Conservation (phyloP, 108 stramenopile genomes). For the Fragilaria crotonensis region DNA sequence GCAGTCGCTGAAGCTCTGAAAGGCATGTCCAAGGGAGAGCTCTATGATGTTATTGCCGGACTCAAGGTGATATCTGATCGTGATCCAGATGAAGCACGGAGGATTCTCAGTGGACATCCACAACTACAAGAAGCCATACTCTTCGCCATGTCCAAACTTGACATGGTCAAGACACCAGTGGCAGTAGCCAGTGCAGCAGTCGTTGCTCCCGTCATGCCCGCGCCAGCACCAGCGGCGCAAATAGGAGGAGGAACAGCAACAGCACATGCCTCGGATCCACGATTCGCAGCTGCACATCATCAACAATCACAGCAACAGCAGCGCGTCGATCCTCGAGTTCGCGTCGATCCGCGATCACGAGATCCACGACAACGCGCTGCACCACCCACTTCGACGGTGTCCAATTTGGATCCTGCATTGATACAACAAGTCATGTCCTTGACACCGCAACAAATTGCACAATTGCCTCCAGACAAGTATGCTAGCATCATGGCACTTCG, state of each 20-base stretch:
- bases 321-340: constrained; percentile 12
- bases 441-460: constrained; percentile 65
- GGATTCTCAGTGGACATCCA: constrained; percentile 75
- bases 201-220: not conserved
- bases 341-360: constrained; percentile 43
- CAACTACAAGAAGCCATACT: constrained; percentile 88
- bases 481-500: constrained; percentile 78
- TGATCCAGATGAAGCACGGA: constrained; percentile 87
- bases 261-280: constrained; percentile 6
- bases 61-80: constrained; percentile 85
- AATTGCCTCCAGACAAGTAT: constrained; percentile 84
- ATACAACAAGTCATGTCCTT: constrained; percentile 83
- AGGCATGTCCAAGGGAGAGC: constrained; percentile 81
- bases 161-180: constrained; percentile 84
- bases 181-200: constrained; percentile 20
- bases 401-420: constrained; percentile 58
- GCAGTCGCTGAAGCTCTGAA: constrained; percentile 74
- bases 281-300: constrained; percentile 16
- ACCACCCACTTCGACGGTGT: constrained; percentile 24
- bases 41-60: constrained; percentile 84
- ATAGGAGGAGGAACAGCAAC: constrained; percentile 2
- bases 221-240: constrained; percentile 2
- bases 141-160: constrained; percentile 72
- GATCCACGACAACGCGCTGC: constrained; percentile 27
- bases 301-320: constrained; percentile 25